A percentile compares a stretch with the other conserved stretches of the same genome.
These are phyloP conservation scores for Pichia occidentalis DNA, from an alignment of 805 yeast genomes.

Conservation along the genomic window DNA sequence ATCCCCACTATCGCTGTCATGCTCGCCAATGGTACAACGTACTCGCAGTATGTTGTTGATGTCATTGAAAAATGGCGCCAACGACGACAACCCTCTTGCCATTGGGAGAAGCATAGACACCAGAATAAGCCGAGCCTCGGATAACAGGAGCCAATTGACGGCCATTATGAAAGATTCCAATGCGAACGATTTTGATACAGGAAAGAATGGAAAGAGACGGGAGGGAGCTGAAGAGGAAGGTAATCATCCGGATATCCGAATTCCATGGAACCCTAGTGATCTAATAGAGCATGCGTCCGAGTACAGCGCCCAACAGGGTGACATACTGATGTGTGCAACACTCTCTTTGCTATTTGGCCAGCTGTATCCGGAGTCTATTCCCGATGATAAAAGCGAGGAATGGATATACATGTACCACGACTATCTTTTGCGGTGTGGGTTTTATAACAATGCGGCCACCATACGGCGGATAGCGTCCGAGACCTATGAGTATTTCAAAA, in stretches of 20 bases:
- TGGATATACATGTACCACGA: slow-evolving; percentile 53
- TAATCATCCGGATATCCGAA: slow-evolving; percentile 15
- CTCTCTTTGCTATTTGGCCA: slow-evolving; percentile 48
- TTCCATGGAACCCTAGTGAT: slow-evolving; percentile 53
- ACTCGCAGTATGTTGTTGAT: slow-evolving; percentile 12
- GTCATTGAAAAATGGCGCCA: slow-evolving; percentile 2
- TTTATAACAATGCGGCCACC: slow-evolving; percentile 54
- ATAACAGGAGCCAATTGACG: slow-evolving; percentile 26
- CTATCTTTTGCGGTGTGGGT: slow-evolving; percentile 39
- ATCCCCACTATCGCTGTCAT: slow-evolving; percentile 18
- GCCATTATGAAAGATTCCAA: slow-evolving; percentile 20
- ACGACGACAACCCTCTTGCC: not conserved
- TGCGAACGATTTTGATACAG: not conserved
- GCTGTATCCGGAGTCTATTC: slow-evolving; percentile 28
- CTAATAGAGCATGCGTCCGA: slow-evolving; percentile 47
- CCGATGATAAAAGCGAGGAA: slow-evolving; percentile 39
- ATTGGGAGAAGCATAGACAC: slow-evolving; percentile 12
- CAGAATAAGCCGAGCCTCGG: slow-evolving; percentile 18
- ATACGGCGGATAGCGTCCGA: slow-evolving; percentile 38
- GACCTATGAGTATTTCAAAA: slow-evolving; percentile 28
- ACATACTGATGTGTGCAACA: slow-evolving; percentile 53
- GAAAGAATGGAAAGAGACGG: no score
- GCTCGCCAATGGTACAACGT: slow-evolving; percentile 13
- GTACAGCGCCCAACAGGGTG: slow-evolving; percentile 57
- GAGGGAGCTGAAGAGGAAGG: slow-evolving; percentile 1